These are phyloP conservation scores for Vitis riparia DNA, from an alignment of 164 flowering plant genomes.

Conservation along the genomic window DNA sequence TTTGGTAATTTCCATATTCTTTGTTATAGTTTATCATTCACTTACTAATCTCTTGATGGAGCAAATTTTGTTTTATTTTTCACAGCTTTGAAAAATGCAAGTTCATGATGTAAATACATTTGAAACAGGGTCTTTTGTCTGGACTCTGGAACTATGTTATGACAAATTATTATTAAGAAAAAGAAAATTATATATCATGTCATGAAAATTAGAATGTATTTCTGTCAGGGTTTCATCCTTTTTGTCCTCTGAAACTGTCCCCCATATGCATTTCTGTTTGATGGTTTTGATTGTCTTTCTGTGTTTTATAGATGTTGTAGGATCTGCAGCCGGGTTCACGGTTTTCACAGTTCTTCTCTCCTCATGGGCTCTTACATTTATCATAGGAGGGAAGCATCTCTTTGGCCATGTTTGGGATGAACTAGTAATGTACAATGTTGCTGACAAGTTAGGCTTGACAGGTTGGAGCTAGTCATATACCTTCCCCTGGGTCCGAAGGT, in stretches of 20 bases:
- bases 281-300: background rate
- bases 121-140: too few species aligned
- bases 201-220: background rate
- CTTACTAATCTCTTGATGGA: too few species aligned
- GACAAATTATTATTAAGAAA: too few species aligned
- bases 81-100: too few species aligned
- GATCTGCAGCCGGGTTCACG: slow-evolving; percentile 76
- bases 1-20: too few species aligned
- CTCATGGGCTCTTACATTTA: slow-evolving; percentile 84
- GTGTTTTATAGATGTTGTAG: slow-evolving; percentile 62
- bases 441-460: slow-evolving; percentile 62
- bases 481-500: background rate
- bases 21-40: too few species aligned
- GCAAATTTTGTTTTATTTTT: too few species aligned
- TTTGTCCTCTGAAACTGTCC: background rate
- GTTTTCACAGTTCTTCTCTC: slow-evolving; percentile 50
- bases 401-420: slow-evolving; percentile 75
- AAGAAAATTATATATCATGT: too few species aligned
- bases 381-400: slow-evolving; percentile 78
- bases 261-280: background rate
- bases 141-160: too few species aligned
- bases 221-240: background rate
- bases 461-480: slow-evolving; percentile 48
- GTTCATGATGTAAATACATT: too few species aligned
- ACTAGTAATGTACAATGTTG: slow-evolving; percentile 84